Evolutionary conservation across 2,329 filamentous ascomycete genomes (phyloP), one percentile per base, ranked within the genome.

Genomic region (Colletotrichum sojae): DNA sequence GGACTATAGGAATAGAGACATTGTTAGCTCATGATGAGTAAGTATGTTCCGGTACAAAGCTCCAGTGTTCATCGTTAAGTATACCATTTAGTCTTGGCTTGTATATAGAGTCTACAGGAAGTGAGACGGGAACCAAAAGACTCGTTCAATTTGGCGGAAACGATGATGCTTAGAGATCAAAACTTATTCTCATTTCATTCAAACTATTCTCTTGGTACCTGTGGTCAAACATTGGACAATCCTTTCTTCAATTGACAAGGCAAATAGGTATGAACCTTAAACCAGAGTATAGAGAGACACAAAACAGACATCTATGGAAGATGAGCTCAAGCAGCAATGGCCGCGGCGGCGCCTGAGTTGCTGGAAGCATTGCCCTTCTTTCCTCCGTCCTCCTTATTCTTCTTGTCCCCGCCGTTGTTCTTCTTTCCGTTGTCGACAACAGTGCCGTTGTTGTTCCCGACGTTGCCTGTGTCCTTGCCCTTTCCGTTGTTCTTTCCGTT

Each of bases 311-410:
- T 57, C 20, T 10, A 16, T 4, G 8, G 4, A 48, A 16, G 8
- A 4, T n/a, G 6, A 15, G 1, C 10, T 56, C 25, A 58, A 58
- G 22, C 40, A 5, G 8, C n/a, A 3, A 10, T 22, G 1, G 55
- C 55, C 9, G 40, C 55, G 12, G 43, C 20, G 1, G 55, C 22
- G 18, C 15, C 40, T 31, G 40, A 31, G 15, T 22, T 25, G 22
- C 40, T 58, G 20, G 55, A 46, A 9, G 20, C 40, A 36, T 58
- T 48, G 20, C n/a, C 53, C 20, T 56, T 56, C 36, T 55, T 55
- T 10, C 31, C 53, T 6, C 31, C 36, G 12, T 56, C 25, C 13
- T 56, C 53, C 9, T 45, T 36, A 4, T 53, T 53, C 51, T 36
- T 39, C 16, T 16, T 22, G 2, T 36, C 51, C 1, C 25, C 25